Evolutionary conservation across 192 early-diverging fungal genomes (phyloP).

Genomic region (Geranomyces variabilis): DNA sequence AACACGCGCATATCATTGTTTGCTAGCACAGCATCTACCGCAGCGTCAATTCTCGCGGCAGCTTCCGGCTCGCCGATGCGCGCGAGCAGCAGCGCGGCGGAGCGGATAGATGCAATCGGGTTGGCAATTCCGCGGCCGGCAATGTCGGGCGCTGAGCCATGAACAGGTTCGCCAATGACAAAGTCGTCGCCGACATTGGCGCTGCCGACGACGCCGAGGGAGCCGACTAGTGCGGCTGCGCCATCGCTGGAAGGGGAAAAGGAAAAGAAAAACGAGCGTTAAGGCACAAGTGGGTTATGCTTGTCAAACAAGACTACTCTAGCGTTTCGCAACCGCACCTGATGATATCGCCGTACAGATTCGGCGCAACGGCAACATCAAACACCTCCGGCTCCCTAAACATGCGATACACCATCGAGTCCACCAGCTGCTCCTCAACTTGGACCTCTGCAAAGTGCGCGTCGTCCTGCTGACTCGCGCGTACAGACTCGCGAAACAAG

Average conservation of each 20-base stretch:
- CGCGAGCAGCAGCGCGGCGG: conserved; percentile 89
- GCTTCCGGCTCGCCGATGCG: conserved; percentile 74
- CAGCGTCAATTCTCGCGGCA: conserved; percentile 79
- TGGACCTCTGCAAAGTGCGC: conserved; percentile 65
- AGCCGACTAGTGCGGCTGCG: conserved; percentile 94
- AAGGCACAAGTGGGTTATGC: too few relatives aligned
- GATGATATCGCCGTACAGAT: conserved; percentile 98
- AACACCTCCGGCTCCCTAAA: conserved; percentile 96
- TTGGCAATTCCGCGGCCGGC: conserved; percentile 96
- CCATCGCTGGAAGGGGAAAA: conserved; percentile 70
- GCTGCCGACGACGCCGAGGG: conserved; percentile 91
- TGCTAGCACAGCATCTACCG: conserved; percentile 80
- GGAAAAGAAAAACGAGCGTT: not conserved
- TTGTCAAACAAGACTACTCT: too few relatives aligned
- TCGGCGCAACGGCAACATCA: conserved; percentile 96
- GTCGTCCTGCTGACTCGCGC: conserved; percentile 70
- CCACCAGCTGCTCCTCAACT: conserved; percentile 96
- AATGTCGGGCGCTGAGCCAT: conserved; percentile 98
- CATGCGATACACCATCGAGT: conserved; percentile 98
- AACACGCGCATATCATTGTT: conserved; percentile 54
- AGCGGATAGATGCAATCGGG: conserved; percentile 93
- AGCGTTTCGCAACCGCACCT: too few relatives aligned
- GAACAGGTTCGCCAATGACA: conserved; percentile 95
- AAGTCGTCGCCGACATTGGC: conserved; percentile 96
- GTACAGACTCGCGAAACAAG: conserved; percentile 86